Conservation (phyloP, 345 rosid species). For the Arabidopsis suecica region DNA sequence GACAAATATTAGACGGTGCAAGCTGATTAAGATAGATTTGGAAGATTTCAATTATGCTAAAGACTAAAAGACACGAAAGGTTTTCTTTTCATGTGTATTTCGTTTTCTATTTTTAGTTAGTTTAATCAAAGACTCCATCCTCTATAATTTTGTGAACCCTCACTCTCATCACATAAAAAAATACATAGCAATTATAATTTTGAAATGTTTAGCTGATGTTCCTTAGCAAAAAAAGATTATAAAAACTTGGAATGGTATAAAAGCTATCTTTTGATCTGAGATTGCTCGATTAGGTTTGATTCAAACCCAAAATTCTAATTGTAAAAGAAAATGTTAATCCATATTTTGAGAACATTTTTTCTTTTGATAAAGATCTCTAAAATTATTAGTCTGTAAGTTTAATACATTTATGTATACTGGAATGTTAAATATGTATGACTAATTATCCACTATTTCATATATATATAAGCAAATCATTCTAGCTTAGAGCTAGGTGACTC, state of each 20-base stretch:
- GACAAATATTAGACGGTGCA: neutral
- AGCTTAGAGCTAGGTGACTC: slow-evolving; percentile 24
- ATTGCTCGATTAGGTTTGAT: neutral
- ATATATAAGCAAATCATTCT: neutral
- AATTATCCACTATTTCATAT: slow-evolving; percentile 27
- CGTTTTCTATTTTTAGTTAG: neutral
- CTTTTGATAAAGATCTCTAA: neutral
- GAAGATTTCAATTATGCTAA: neutral
- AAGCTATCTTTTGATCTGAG: neutral
- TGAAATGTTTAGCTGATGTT: no score
- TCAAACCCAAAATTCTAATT: neutral
- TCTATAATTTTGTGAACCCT: neutral
- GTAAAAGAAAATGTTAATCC: no score
- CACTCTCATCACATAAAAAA: neutral
- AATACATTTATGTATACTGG: neutral
- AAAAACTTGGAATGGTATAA: neutral
- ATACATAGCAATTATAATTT: neutral
- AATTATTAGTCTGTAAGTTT: neutral
- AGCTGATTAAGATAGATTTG: slow-evolving; percentile 1
- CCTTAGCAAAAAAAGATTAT: no score
- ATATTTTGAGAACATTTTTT: neutral
- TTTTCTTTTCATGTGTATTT: neutral
- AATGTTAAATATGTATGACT: slow-evolving; percentile 23
- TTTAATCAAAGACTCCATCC: neutral
- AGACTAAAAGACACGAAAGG: neutral